Base-by-base conservation (phyloP, 495 filamentous ascomycete genomes). In the Penicillium canescens region DNA sequence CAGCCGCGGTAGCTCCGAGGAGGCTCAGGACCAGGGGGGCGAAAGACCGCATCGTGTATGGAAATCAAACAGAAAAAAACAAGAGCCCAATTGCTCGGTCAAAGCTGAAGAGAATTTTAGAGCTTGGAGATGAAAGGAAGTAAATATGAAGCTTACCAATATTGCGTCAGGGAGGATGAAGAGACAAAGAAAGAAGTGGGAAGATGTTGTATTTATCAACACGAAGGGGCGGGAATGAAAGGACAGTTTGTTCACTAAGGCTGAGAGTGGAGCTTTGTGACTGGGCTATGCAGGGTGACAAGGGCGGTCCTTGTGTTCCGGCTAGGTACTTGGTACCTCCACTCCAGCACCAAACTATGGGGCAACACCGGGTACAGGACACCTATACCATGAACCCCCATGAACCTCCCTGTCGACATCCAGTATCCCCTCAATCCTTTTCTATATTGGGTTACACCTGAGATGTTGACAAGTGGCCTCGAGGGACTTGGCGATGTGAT, bases 11-110 rank as follows among this genome's bases (percentile, higher is more conserved):
- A 60, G 81, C 81, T 54, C 81, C 81, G 23, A 84, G 66, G 50
- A 90, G 78, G 69, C 74, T 74, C 57, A 90, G 73, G 68, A 81
- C 80, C 57, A 77, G 61, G 55, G 74, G 79, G 62, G 69, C 67
- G 62, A 83, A 80, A 46, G 75, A 81, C 52, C 79, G 77, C 85
- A 88, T 87, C 33, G 61, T n/a, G 34, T 46, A 34, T 35, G 18
- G 36, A 28, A 16, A 26, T 44, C 12, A 21, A 37, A n/a, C 46
- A 24, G 23, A 42, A 21, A 55, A 55, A 45, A 41, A 55, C 36
- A 51, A 36, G 38, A 40, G 18, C 28, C 38, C 50, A 46, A 23
- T 39, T 55, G 50, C 50, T 58, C 47, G 28, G 8, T 54, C 56
- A 47, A 14, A 18, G 24, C n/a, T 46, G 51, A 21, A 28, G 14